Evolutionary conservation across 164 flowering plant species (phyloP).

Genomic region (Annona squamosa): DNA sequence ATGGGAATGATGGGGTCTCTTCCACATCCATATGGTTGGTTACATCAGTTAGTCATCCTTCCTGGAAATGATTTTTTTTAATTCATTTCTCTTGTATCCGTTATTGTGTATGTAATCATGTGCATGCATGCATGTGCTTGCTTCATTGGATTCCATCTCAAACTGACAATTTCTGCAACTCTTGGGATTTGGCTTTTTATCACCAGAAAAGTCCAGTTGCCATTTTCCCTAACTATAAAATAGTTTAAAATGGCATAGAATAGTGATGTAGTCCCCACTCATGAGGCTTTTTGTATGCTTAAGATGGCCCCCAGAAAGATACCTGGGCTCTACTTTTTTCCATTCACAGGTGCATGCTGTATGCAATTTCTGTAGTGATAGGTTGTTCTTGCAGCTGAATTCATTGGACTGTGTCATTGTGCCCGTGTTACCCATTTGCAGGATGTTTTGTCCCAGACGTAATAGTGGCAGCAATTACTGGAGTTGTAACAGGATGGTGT

Average conservation of each 20-base stretch:
- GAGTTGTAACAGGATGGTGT: constrained; percentile 74
- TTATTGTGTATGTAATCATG: too few species aligned
- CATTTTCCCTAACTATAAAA: background rate
- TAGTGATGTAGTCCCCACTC: background rate
- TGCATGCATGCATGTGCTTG: too few species aligned
- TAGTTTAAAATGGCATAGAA: background rate
- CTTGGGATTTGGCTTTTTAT: too few species aligned
- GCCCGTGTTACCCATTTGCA: constrained; percentile 27
- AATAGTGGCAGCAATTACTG: constrained; percentile 65
- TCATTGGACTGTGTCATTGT: background rate
- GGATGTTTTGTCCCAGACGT: constrained; percentile 79
- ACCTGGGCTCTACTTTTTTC: background rate
- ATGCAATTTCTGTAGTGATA: background rate
- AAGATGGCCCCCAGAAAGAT: background rate
- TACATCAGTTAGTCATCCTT: constrained; percentile 5
- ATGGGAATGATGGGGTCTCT: constrained; percentile 98
- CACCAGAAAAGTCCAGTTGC: background rate
- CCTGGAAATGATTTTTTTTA: background rate
- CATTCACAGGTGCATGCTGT: background rate
- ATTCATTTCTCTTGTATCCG: too few species aligned
- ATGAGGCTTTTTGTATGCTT: background rate
- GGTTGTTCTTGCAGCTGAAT: background rate
- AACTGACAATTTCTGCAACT: too few species aligned
- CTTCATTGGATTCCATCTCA: too few species aligned
- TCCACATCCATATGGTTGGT: constrained; percentile 91